Evolutionary conservation across 352 stramenopile genomes (phyloP).

Genomic region (Elongisporangium anandrum): DNA sequence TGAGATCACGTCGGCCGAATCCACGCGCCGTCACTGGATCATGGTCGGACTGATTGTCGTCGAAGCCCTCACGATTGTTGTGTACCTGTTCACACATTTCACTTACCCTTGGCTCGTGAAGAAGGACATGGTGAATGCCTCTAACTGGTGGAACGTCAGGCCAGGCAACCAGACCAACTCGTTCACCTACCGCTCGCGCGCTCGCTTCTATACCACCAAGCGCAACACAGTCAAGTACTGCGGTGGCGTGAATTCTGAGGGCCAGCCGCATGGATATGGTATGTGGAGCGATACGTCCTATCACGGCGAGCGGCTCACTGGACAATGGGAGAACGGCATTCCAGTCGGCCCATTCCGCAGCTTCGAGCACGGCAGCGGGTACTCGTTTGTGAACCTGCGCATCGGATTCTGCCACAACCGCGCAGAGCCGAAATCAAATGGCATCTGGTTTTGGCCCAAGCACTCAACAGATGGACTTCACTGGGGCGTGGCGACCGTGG

Average conservation of each 20-base stretch:
- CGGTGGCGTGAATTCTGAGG: constrained; percentile 49
- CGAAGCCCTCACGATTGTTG: constrained; percentile 41
- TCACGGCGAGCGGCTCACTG: constrained; percentile 66
- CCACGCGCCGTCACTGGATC: constrained; percentile 24
- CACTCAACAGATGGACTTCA: constrained; percentile 34
- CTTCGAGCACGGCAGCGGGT: constrained; percentile 65
- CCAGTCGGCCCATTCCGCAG: constrained; percentile 73
- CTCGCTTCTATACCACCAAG: constrained; percentile 39
- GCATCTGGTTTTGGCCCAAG: constrained; percentile 48
- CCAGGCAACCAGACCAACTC: constrained; percentile 38
- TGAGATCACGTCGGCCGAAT: constrained; percentile 20
- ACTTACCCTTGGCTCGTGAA: constrained; percentile 55
- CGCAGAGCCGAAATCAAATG: constrained; percentile 20
- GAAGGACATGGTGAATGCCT: constrained; percentile 35
- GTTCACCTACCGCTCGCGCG: constrained; percentile 40
- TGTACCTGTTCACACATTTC: constrained; percentile 64
- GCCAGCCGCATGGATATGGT: constrained; percentile 58
- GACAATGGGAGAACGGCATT: constrained; percentile 66
- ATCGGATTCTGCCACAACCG: constrained; percentile 67
- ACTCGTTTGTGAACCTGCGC: constrained; percentile 72
- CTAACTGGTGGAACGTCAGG: constrained; percentile 46
- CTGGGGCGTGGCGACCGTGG: constrained; percentile 79
- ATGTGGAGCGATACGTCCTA: constrained; percentile 71
- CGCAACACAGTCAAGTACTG: constrained; percentile 56
- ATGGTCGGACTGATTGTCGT: constrained; percentile 21